Conservation (phyloP, 768 basidiomycete genomes). For the Xerocomellus chrysenteron region DNA sequence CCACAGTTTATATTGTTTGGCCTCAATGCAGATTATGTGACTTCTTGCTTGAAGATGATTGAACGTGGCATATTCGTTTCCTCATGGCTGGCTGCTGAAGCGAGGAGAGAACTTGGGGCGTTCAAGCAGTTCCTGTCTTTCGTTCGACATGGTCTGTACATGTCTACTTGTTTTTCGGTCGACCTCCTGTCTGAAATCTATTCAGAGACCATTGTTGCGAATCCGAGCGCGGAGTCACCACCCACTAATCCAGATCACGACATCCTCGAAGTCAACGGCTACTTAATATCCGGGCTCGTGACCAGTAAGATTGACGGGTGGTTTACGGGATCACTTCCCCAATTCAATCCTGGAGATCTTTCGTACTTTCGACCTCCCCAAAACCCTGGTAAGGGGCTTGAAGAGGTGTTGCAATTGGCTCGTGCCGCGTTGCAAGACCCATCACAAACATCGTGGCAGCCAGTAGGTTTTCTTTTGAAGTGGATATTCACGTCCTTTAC, state of each 20-base stretch:
- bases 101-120: constrained; percentile 64
- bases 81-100: constrained; percentile 65
- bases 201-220: constrained; percentile 50
- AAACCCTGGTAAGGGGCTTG: constrained; percentile 25
- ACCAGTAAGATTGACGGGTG: constrained; percentile 73
- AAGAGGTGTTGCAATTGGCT: constrained; percentile 47
- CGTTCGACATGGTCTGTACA: constrained; percentile 65
- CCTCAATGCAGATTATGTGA: constrained; percentile 50
- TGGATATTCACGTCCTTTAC: constrained; percentile 24
- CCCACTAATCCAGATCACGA: constrained; percentile 57
- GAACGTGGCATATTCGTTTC: constrained; percentile 60
- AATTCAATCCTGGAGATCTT: constrained; percentile 35
- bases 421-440: constrained; percentile 47
- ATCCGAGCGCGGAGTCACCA: constrained; percentile 48
- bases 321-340: constrained; percentile 61
- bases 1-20: constrained; percentile 56
- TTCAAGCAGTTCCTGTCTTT: constrained; percentile 81
- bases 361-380: constrained; percentile 23
- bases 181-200: constrained; percentile 18
- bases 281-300: constrained; percentile 69
- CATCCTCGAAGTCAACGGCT: constrained; percentile 77
- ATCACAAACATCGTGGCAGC: constrained; percentile 48
- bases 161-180: constrained; percentile 4
- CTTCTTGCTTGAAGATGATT: constrained; percentile 50
- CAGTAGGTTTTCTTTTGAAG: constrained; percentile 43